Evolutionary conservation across 2,329 filamentous ascomycete genomes (phyloP).

Genomic region (Phialemonium atrogriseum): DNA sequence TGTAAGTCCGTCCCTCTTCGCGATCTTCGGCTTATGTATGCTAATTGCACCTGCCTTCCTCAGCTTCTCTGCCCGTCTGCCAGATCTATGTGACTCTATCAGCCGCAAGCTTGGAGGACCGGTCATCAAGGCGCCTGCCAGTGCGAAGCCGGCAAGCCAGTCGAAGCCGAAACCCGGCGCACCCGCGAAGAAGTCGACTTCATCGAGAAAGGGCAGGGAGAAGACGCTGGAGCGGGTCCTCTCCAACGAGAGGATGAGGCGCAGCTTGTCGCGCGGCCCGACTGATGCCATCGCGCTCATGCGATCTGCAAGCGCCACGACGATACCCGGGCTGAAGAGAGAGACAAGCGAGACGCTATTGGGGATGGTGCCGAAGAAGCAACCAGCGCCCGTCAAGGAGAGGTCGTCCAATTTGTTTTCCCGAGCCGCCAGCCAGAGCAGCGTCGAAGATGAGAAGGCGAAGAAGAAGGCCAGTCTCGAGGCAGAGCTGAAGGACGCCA

Average conservation of each 20-base stretch:
- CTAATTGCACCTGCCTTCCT: slow-evolving; percentile 30
- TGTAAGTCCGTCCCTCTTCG: slow-evolving; percentile 39
- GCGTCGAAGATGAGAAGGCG: slow-evolving; percentile 46
- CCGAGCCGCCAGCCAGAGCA: slow-evolving; percentile 38
- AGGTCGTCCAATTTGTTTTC: slow-evolving; percentile 29
- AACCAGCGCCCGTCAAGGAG: slow-evolving; percentile 31
- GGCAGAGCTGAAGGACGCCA: slow-evolving; percentile 65
- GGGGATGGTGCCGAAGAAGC: slow-evolving; percentile 38
- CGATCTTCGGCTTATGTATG: not conserved
- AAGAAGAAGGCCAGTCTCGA: slow-evolving; percentile 60
- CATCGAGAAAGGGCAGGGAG: slow-evolving; percentile 28
- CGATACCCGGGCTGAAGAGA: slow-evolving; percentile 55
- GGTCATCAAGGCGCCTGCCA: slow-evolving; percentile 45
- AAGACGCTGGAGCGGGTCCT: slow-evolving; percentile 54
- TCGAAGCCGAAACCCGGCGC: slow-evolving; percentile 43
- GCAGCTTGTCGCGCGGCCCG: slow-evolving; percentile 48
- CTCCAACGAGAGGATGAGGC: slow-evolving; percentile 49
- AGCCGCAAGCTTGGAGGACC: slow-evolving; percentile 73
- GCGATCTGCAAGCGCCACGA: slow-evolving; percentile 58
- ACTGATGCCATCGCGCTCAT: slow-evolving; percentile 53
- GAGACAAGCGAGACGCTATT: slow-evolving; percentile 55
- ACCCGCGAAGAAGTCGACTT: slow-evolving; percentile 37
- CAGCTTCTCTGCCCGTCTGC: slow-evolving; percentile 68
- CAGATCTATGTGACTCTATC: slow-evolving; percentile 59
- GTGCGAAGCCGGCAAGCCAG: slow-evolving; percentile 30